Evolutionary conservation across 768 basidiomycete species (phyloP).

Genomic region (Amanita polypyramis): DNA sequence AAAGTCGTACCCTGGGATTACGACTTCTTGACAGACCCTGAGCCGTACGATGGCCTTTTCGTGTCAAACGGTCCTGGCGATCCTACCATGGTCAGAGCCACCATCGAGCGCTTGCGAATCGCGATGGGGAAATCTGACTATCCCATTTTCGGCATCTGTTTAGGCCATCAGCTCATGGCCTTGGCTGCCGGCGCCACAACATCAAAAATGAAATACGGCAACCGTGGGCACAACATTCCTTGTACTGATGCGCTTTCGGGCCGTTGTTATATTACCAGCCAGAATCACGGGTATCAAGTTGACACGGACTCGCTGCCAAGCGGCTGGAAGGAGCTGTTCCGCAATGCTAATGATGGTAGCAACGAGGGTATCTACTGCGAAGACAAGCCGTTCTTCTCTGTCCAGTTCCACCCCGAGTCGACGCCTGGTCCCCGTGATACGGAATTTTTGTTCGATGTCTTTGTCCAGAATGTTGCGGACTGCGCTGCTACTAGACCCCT

Average conservation of each 20-base stretch:
- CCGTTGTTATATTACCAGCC: constrained; percentile 97
- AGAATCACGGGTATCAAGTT: constrained; percentile 98
- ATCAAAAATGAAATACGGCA: constrained; percentile 99
- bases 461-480: constrained; percentile 79
- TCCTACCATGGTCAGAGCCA: constrained; percentile 71
- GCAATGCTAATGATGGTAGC: constrained; percentile 93
- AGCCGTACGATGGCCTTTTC: constrained; percentile 91
- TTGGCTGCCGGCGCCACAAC: constrained; percentile 90
- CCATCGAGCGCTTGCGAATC: constrained; percentile 55
- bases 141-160: constrained; percentile 97
- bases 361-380: constrained; percentile 97
- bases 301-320: constrained; percentile 64
- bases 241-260: constrained; percentile 91
- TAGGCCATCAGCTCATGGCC: constrained; percentile 94
- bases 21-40: constrained; percentile 70
- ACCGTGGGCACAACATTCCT: constrained; percentile 97
- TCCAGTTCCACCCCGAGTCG: constrained; percentile 98
- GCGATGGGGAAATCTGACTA: constrained; percentile 64
- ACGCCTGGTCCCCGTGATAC: constrained; percentile 96
- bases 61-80: constrained; percentile 98
- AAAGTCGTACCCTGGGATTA: constrained; percentile 98
- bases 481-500: constrained; percentile 48
- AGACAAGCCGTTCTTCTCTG: constrained; percentile 93
- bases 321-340: constrained; percentile 92
- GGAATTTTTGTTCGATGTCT: constrained; percentile 97